Evolutionary conservation across 768 basidiomycete species (phyloP), one percentile per base, ranked within the genome.

Genomic region (Tubosaeta brunneosetosa): DNA sequence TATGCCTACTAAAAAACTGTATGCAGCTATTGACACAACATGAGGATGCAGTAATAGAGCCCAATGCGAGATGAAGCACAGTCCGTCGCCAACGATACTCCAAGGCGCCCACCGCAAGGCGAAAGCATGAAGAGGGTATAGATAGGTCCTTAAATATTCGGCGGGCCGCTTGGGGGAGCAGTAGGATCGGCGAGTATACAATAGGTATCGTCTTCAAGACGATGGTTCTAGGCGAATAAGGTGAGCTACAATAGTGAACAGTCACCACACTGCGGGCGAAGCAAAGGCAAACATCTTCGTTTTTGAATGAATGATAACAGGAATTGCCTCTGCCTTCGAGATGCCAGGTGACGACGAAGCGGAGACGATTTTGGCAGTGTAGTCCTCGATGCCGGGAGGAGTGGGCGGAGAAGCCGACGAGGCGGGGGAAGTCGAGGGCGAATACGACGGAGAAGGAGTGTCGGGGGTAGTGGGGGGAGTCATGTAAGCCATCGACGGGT

Each of bases 231-330:
- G 52, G 33, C 50, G 58, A 53, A 59, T 68, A 48, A 55, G 32
- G 50, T 51, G 54, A 53, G 46, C 47, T 55, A 66, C 63, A 62
- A 58, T 57, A 61, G 25, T 36, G 44, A 1, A 10, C 17, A 3
- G 63, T 74, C 76, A 86, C 85, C 85, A 86, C 17, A 74, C 73
- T 1, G 83, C 73, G 0, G 83, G 81, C 1, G 77, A 70, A 11
- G 85, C 85, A 55, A 80, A 77, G 0, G 85, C 83, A 41, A 84
- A 86, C 76, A 84, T 84, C 64, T 83, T 81, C 6, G 66, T 63
- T 66, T 85, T 85, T 3, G 63, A 52, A 49, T 80, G 73, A 17
- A 65, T 58, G 26, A 71, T 51, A 29, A 29, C 29, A 0, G 59
- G 59, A 1, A 63, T 56, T 0, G 67, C 44, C 22, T 64, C 67